Evolutionary conservation across 2,329 filamentous ascomycete genomes (phyloP), one percentile per base, ranked within the genome.

Genomic region (Chaetomium globosum): DNA sequence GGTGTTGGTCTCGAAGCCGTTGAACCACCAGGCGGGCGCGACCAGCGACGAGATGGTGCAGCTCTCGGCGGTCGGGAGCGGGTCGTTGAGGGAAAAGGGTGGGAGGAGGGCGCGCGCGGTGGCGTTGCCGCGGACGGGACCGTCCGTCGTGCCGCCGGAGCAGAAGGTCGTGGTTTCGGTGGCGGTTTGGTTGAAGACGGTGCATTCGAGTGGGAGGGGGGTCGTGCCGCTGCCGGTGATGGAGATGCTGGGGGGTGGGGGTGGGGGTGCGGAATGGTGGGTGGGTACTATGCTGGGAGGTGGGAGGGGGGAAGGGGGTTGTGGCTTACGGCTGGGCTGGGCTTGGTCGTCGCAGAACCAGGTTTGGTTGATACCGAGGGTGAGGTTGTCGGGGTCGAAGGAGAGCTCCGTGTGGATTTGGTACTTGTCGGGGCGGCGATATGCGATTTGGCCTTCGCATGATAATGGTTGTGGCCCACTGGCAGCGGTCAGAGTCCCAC

Each of bases 341-440:
- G 56, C 69, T 10, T 60, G 61, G 51, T 71, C 69, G 54, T 72
- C 71, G 36, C 71, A 73, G 59, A 63, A 73, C 71, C 71, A 73
- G 9, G 71, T 72, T 59, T 73, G 66, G 54, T 70, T 71, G 30
- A 72, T 43, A 0, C 51, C 64, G 3, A 72, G 63, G 0, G 16
- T 51, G 13, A 67, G 61, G 1, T 60, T 71, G 1, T 31, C 46
- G 12, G 69, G 68, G 10, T 69, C 67, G 36, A 71, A 72, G 0
- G 60, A n/a, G 12, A 66, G 65, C 2, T 52, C 30, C 5, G 70
- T 70, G 19, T 56, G 3, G 59, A 68, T 70, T 19, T 66, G 61
- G 54, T 70, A 69, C 33, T 62, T 62, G 43, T 59, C 63, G 26
- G 57, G 39, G 2, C 63, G 63, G 5, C 61, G 54, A 28, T 28